Evolutionary conservation across 192 early-diverging fungal genomes (phyloP).

Genomic region (Ramicandelaber brevisporus): DNA sequence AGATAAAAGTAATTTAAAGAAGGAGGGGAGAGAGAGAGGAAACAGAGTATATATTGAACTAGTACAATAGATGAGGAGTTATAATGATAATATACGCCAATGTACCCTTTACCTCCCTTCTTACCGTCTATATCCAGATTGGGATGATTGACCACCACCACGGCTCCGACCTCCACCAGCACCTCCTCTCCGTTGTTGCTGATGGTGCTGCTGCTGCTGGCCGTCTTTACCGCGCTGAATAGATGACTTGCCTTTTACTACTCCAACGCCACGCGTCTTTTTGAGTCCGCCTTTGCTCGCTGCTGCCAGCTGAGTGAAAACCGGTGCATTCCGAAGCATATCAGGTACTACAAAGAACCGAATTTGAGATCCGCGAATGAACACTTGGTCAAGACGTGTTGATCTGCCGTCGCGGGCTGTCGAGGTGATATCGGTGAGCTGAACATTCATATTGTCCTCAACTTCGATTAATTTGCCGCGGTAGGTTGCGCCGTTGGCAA

Average conservation of each 20-base stretch:
- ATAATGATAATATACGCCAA: neutral
- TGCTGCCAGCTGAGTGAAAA: slow-evolving; percentile 88
- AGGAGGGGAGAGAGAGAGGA: neutral
- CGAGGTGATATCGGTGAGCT: slow-evolving; percentile 81
- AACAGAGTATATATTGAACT: too few species aligned
- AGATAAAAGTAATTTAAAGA: neutral
- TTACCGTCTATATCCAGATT: neutral
- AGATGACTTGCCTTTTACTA: slow-evolving; percentile 15
- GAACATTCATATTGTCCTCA: slow-evolving; percentile 99
- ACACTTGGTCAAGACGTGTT: slow-evolving; percentile 84
- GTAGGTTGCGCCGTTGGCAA: slow-evolving; percentile 84
- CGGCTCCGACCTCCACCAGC: neutral
- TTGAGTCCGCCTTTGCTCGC: too few species aligned
- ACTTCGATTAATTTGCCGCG: slow-evolving; percentile 84
- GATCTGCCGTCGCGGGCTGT: slow-evolving; percentile 79
- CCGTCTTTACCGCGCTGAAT: slow-evolving; percentile 3
- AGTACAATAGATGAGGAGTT: neutral
- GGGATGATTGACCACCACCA: neutral
- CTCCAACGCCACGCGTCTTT: slow-evolving; percentile 20
- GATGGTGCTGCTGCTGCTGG: slow-evolving; percentile 6
- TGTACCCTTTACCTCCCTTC: slow-evolving; percentile 2
- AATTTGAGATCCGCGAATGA: slow-evolving; percentile 76
- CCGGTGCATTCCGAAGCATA: slow-evolving; percentile 98
- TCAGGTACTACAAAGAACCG: slow-evolving; percentile 95
- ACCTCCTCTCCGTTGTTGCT: slow-evolving; percentile 7